Base-by-base conservation (phyloP, 805 yeast genomes). In the Lipomyces yamadae region DNA sequence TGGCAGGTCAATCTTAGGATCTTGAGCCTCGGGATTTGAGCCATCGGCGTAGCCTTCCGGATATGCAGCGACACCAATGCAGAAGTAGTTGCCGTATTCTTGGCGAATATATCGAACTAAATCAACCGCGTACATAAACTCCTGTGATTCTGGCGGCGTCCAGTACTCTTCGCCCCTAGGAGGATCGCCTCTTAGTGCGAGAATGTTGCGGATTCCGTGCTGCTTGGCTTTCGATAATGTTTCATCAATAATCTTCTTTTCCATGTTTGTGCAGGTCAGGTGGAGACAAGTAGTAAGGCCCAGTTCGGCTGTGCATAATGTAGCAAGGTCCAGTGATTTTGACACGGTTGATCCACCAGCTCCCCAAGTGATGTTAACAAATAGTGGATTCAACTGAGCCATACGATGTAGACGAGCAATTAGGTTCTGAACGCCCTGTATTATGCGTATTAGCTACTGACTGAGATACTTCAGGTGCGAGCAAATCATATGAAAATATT, bases 41-140 rank as follows among this genome's bases (percentile, higher is more conserved):
- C 96, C 94, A 72, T 93, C 97, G 45, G 91, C 92, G 78, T 94
- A 98, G 24, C 99, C 99, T 76, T 94, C 99, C 7, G 99, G 97
- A 77, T 94, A 94, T 0, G 96, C 98, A 1, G 99, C 99, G 15
- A 94, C 99, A 67, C 99, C 99, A 63, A 94, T 82, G 75, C 97
- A 90, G 79, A 94, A 94, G 72, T 87, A 89, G 75, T 90, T 90
- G 2, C 91, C 95, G 75, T 93, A 82, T 58, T 85, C 77, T 62
- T 81, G 71, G 72, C 85, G 86, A 72, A 95, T 93, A 76, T 94
- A 93, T 71, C 80, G 84, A 10, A 95, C 97, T 67, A 95, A 83
- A 76, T 95, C 99, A 1, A 86, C 89, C 0, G 99, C 98, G 75
- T 88, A 83, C 69, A 82, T 80, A 78, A 92, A 93, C 62, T 85